Evolutionary conservation across 2,329 filamentous ascomycete species (phyloP), one percentile per base, ranked within the genome.

Genomic region (Fusarium duplospermum): DNA sequence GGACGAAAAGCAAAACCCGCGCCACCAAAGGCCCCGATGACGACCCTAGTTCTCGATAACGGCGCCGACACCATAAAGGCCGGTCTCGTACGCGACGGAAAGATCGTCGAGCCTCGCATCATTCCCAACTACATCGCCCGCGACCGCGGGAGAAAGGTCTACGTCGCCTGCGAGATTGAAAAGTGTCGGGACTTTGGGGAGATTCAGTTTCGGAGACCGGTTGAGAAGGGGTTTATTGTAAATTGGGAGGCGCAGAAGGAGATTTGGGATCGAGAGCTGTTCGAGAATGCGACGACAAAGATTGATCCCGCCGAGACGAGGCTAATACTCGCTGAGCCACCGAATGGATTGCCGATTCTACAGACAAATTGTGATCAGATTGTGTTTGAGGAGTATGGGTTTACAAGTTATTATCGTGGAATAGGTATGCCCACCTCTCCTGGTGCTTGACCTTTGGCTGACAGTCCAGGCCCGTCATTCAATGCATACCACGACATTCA

Each of bases 211-310:
- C 90, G 96, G 1, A 88, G 96, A 0, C 96, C 96, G 0, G 93
- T 98, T 1, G 96, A 99, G 83, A 97, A 95, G 83, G 96, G 96
- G 9, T 98, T 94, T 80, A 88, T 98, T 59, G 95, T 98, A 70
- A 98, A 96, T 80, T 99, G 96, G 96, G 96, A 99, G 83, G 92
- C 93, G 1, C 91, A 99, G 85, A 96, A 94, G 83, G 95, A 96
- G 79, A 94, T 99, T 61, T 99, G 96, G 96, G 95, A 98, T 79
- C 91, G 92, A 76, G 92, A 95, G 69, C 93, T 98, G 79, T 92
- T 97, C 77, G 91, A 89, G 67, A 90, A 90, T 74, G 90, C 90
- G n/a, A 86, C 88, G 31, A 84, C 91, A 76, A 89, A 87, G 77
- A 94, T 93, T 81, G 92, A 97, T 76, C 94, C 96, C 0, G 86